phyloP scores from a whole-genome alignment of 495 filamentous ascomycete genomes.

The Penicillium cosmopolitanum region DNA sequence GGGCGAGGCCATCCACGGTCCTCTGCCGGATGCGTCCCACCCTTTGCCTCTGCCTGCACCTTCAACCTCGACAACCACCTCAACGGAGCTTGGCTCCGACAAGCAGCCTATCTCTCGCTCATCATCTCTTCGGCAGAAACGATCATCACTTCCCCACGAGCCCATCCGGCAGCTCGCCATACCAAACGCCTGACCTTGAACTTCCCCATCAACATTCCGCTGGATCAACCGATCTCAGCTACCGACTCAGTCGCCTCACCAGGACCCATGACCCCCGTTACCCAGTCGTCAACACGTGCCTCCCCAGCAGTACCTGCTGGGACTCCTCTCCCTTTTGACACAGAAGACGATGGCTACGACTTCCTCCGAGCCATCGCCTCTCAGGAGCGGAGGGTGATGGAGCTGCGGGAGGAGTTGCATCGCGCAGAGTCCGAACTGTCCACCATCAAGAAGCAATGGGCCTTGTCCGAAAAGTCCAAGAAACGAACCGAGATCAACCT shows the following conservation, averaged over 20 bases:
- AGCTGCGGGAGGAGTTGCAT: conserved; percentile 83
- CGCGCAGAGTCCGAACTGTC: conserved; percentile 78
- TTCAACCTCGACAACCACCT: conserved; percentile 9
- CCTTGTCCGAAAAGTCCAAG: conserved; percentile 73
- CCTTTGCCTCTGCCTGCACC: conserved; percentile 11
- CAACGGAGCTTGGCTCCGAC: conserved; percentile 26
- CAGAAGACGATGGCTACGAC: conserved; percentile 62
- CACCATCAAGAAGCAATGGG: conserved; percentile 82
- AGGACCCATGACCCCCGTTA: conserved; percentile 41
- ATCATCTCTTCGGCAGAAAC: conserved; percentile 37
- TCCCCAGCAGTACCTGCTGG: conserved; percentile 35
- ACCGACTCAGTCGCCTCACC: conserved; percentile 41
- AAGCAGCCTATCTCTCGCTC: conserved; percentile 22
- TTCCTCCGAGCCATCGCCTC: conserved; percentile 88
- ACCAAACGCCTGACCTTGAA: conserved; percentile 80
- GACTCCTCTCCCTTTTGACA: conserved; percentile 50
- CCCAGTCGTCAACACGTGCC: conserved; percentile 37
- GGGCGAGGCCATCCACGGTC: conserved; percentile 33
- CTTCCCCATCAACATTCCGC: conserved; percentile 64
- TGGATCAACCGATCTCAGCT: conserved; percentile 30
- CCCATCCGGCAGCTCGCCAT: conserved; percentile 58
- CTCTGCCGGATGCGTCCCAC: conserved; percentile 43
- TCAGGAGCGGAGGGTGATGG: conserved; percentile 90
- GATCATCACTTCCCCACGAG: conserved; percentile 57
- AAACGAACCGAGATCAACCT: conserved; percentile 67